phyloP scores from a whole-genome alignment of 805 yeast species.

The Cyberlindnera saturnus region DNA sequence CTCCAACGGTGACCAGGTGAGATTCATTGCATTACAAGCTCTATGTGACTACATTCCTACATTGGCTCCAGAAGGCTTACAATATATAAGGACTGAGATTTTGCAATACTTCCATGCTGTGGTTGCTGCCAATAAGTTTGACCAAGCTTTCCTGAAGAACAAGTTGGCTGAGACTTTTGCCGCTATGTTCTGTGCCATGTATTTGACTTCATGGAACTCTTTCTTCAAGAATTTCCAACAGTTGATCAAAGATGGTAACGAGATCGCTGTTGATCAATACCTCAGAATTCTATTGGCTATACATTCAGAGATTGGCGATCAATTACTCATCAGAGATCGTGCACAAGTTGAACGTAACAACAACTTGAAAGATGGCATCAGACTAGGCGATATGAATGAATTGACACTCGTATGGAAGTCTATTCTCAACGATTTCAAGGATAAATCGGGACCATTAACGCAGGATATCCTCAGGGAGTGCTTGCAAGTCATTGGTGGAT shows the following conservation, averaged over 20 bases:
- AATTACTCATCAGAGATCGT: constrained; percentile 66
- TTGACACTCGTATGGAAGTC: constrained; percentile 65
- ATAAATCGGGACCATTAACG: constrained; percentile 23
- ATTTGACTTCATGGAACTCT: constrained; percentile 42
- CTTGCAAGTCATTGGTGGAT: constrained; percentile 69
- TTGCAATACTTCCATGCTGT: constrained; percentile 14
- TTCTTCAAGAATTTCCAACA: constrained; percentile 45
- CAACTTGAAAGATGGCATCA: constrained; percentile 71
- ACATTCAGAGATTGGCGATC: constrained; percentile 93
- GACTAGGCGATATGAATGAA: constrained; percentile 66
- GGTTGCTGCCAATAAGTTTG: constrained; percentile 17
- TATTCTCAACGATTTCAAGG: constrained; percentile 37
- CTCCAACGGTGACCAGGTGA: constrained; percentile 21
- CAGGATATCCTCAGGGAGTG: constrained; percentile 50
- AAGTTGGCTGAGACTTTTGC: constrained; percentile 53
- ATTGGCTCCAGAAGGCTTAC: constrained; percentile 13
- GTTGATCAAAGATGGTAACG: constrained; percentile 26
- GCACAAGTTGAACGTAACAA: constrained; percentile 60
- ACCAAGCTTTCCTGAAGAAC: constrained; percentile 44
- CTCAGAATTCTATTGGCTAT: constrained; percentile 65
- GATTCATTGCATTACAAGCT: constrained; percentile 25
- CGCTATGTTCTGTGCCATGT: constrained; percentile 42
- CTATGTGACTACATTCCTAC: constrained; percentile 20
- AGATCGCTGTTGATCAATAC: constrained; percentile 53
- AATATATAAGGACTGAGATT: constrained; percentile 21